These are phyloP conservation scores for Amaranthus tricolor DNA, from an alignment of 179 eudicot genomes.

Conservation along the genomic window DNA sequence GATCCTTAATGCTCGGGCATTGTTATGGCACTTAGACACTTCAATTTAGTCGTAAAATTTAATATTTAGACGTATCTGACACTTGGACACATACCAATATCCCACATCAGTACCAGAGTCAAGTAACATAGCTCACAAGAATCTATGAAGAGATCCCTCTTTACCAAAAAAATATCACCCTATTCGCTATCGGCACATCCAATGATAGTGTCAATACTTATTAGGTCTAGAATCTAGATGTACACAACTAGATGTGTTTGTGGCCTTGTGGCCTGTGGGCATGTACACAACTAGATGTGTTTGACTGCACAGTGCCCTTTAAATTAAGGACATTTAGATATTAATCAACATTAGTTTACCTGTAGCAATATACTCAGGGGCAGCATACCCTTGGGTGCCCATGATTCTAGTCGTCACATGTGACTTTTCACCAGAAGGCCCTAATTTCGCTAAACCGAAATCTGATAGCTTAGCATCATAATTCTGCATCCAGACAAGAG, in stretches of 20 bases:
- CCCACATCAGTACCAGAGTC: too few species aligned
- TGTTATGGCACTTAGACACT: too few species aligned
- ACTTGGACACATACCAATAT: too few species aligned
- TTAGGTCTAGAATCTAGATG: not conserved
- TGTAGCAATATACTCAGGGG: conserved; percentile 78
- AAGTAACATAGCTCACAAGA: too few species aligned
- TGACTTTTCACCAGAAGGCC: conserved; percentile 64
- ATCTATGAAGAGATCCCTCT: not conserved
- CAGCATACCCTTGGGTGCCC: conserved; percentile 78
- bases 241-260: too few species aligned
- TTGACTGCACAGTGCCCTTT: too few species aligned
- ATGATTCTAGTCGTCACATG: conserved; percentile 73
- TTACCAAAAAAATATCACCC: not conserved
- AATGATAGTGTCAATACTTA: not conserved
- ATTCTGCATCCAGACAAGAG: conserved; percentile 31
- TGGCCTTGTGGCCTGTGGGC: too few species aligned
- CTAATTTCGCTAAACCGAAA: conserved; percentile 77
- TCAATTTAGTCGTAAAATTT: too few species aligned
- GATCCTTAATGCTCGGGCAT: too few species aligned
- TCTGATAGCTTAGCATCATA: conserved; percentile 76
- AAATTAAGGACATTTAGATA: too few species aligned
- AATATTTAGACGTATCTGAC: too few species aligned
- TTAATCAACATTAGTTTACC: conserved; percentile 27
- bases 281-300: too few species aligned
- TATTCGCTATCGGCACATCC: not conserved